Evolutionary conservation across 495 filamentous ascomycete species (phyloP).

Genomic region (Hapsidospora chrysogenum): DNA sequence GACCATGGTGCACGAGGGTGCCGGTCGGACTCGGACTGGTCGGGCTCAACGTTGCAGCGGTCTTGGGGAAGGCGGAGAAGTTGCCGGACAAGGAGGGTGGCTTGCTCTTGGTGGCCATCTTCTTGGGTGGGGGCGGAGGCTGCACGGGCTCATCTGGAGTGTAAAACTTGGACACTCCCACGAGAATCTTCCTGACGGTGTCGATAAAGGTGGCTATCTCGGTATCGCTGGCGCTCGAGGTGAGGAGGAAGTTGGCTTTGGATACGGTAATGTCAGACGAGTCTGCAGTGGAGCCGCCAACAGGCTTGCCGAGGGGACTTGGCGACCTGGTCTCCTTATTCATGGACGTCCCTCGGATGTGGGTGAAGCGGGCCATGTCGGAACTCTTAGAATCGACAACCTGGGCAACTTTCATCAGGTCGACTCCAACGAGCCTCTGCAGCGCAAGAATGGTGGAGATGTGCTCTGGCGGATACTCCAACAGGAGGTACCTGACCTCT

Average conservation of each 20-base stretch:
- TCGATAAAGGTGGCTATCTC: conserved; percentile 22
- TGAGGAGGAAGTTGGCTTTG: conserved; percentile 24
- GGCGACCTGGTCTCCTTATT: neutral
- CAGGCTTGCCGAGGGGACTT: conserved; percentile 3
- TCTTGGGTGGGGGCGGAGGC: neutral
- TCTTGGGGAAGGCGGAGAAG: neutral
- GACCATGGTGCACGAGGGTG: neutral
- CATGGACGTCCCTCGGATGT: conserved; percentile 1
- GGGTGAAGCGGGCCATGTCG: conserved; percentile 6
- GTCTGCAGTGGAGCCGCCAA: neutral
- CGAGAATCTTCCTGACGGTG: conserved; percentile 21
- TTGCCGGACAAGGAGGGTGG: neutral
- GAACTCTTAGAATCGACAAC: conserved; percentile 17
- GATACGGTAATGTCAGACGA: conserved; percentile 11
- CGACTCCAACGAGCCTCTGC: conserved; percentile 22
- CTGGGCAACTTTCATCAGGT: conserved; percentile 24
- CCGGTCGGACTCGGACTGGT: neutral
- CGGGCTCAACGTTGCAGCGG: neutral
- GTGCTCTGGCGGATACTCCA: conserved; percentile 30
- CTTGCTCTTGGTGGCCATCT: neutral
- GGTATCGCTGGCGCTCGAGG: conserved; percentile 18
- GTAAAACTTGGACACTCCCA: conserved; percentile 17
- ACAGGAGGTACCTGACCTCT: conserved; percentile 22
- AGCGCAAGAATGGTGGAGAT: conserved; percentile 24
- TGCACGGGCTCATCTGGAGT: conserved; percentile 10